Evolutionary conservation across 495 filamentous ascomycete genomes (phyloP).

Genomic region (Aspergillus asperescens): DNA sequence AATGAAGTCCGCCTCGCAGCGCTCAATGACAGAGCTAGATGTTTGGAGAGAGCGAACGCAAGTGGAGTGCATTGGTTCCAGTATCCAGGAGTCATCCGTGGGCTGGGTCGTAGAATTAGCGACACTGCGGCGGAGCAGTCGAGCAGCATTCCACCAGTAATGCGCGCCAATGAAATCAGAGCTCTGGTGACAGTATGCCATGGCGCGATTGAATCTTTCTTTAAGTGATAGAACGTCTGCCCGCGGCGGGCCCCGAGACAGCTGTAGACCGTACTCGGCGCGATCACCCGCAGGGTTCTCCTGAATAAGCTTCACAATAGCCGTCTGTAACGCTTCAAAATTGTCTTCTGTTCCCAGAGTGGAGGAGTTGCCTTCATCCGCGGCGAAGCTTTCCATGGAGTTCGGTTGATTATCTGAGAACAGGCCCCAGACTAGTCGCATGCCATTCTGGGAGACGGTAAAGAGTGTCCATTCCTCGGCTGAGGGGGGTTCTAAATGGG

Average conservation of each 20-base stretch:
- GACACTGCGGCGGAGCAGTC: conserved; percentile 32
- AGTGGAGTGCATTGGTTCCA: conserved; percentile 36
- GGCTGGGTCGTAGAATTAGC: conserved; percentile 16
- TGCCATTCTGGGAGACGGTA: conserved; percentile 68
- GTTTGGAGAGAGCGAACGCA: conserved; percentile 31
- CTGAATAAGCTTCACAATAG: conserved; percentile 73
- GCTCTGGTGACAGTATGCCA: conserved; percentile 32
- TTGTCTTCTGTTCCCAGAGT: conserved; percentile 70
- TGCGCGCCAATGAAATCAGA: conserved; percentile 46
- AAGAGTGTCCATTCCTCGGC: conserved; percentile 53
- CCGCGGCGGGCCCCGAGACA: neutral
- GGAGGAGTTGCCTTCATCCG: conserved; percentile 58
- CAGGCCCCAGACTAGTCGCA: conserved; percentile 63
- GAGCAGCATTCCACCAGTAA: conserved; percentile 47
- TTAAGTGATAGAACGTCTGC: conserved; percentile 24
- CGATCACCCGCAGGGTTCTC: conserved; percentile 60
- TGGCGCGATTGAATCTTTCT: conserved; percentile 38
- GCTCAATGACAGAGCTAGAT: conserved; percentile 39
- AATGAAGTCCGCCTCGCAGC: conserved; percentile 38
- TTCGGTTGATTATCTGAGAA: conserved; percentile 31
- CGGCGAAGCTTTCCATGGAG: conserved; percentile 15
- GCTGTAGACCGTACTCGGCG: conserved; percentile 15
- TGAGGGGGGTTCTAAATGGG: conserved; percentile 36
- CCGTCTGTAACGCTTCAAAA: conserved; percentile 76
- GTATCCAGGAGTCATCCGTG: conserved; percentile 39